phyloP scores from a whole-genome alignment of 1,284 basidiomycete genomes.

The Leccinum griseonigrum region DNA sequence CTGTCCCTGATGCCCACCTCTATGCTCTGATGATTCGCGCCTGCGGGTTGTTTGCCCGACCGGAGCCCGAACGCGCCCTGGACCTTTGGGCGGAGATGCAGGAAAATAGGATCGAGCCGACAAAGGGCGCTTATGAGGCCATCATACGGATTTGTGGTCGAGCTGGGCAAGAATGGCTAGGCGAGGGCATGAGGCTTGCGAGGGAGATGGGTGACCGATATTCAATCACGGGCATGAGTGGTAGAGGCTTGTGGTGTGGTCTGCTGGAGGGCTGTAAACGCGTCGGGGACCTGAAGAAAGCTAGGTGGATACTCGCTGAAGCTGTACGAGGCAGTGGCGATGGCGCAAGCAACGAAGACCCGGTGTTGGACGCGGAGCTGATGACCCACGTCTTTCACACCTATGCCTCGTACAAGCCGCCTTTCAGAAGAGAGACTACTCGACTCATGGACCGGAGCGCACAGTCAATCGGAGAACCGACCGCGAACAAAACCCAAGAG shows the following conservation, averaged over 20 bases:
- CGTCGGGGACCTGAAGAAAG: conserved; percentile 77
- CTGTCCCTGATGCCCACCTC: conserved; percentile 68
- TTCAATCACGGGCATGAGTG: conserved; percentile 14
- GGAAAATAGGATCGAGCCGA: conserved; percentile 54
- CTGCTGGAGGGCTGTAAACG: conserved; percentile 89
- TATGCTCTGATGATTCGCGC: conserved; percentile 90
- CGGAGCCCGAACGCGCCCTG: conserved; percentile 87
- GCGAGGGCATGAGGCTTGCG: conserved; percentile 77
- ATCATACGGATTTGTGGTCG: conserved; percentile 77
- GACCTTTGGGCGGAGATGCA: conserved; percentile 95
- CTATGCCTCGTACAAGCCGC: conserved; percentile 80
- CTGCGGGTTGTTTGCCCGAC: conserved; percentile 60
- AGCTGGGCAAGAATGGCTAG: conserved; percentile 61
- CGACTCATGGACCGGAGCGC: conserved; percentile 33
- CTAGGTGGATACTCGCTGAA: conserved; percentile 91
- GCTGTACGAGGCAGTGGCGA: conserved; percentile 50
- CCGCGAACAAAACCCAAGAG: conserved; percentile 5
- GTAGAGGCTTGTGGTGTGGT: conserved; percentile 68
- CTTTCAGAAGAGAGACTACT: conserved; percentile 54
- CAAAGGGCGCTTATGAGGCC: conserved; percentile 74
- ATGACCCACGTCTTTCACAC: conserved; percentile 87
- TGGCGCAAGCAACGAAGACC: conserved; percentile 30
- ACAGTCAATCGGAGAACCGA: conserved; percentile 9
- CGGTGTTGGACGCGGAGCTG: conserved; percentile 61
- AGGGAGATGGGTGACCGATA: conserved; percentile 70